phyloP scores from a whole-genome alignment of 441 rosid species.

The Eruca vesicaria region DNA sequence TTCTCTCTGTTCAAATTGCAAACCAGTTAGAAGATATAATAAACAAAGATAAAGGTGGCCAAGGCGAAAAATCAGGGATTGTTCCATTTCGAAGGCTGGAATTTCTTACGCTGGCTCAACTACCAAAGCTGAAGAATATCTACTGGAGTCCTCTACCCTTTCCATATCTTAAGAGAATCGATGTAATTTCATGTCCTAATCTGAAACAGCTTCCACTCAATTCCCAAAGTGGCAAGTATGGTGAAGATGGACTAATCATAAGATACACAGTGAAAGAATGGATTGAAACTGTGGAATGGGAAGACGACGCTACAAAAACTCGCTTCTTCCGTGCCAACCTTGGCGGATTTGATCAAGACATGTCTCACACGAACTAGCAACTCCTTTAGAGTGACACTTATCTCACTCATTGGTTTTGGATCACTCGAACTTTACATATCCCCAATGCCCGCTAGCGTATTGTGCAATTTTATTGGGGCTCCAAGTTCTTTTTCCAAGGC shows the following conservation, averaged over 20 bases:
- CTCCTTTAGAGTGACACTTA: background rate
- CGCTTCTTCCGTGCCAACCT: background rate
- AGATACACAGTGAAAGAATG: background rate
- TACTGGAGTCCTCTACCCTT: background rate
- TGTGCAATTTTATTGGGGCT: background rate
- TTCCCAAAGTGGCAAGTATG: background rate
- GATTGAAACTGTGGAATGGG: constrained; percentile 29
- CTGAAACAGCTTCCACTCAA: constrained; percentile 34
- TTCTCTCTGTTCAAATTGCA: background rate
- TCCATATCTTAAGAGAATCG: background rate
- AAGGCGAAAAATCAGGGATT: background rate
- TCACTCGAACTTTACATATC: too few species aligned
- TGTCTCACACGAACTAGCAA: too few species aligned
- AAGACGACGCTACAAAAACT: constrained; percentile 16
- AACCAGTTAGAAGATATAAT: constrained; percentile 14
- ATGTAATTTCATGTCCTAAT: fast-evolving
- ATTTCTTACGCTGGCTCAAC: fast-evolving
- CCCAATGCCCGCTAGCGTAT: background rate
- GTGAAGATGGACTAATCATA: background rate
- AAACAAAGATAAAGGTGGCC: background rate
- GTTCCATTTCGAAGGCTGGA: constrained; percentile 27
- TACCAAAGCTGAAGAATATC: constrained; percentile 11
- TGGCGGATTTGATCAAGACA: background rate
- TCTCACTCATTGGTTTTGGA: background rate
- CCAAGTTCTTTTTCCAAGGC: background rate